These are phyloP conservation scores for Juglanconis oblonga DNA, from an alignment of 2,329 filamentous ascomycete species.

Conservation along the genomic window DNA sequence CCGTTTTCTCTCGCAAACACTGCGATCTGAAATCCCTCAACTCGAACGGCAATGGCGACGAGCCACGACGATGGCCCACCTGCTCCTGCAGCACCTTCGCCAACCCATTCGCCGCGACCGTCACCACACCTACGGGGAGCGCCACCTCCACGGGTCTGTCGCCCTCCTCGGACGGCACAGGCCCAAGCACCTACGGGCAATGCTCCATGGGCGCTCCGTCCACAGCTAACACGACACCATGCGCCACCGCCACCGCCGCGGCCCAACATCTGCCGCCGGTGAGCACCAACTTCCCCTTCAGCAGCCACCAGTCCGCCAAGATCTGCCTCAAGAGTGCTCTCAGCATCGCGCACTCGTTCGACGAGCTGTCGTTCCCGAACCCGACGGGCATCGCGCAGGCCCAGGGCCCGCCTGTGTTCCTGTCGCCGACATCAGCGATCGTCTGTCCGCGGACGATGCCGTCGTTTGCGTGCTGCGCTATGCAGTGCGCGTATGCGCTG, in stretches of 20 bases:
- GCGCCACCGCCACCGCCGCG: background rate
- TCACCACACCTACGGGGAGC: background rate
- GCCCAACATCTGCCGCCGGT: background rate
- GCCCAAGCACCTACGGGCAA: no score
- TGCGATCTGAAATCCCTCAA: conserved; percentile 42
- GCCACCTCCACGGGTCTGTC: background rate
- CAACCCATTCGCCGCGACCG: conserved; percentile 23
- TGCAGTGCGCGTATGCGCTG: conserved; percentile 43
- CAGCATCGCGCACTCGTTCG: conserved; percentile 44
- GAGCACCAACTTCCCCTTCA: conserved; percentile 37
- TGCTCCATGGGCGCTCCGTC: background rate
- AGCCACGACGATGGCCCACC: conserved; percentile 30
- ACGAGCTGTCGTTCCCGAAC: conserved; percentile 44
- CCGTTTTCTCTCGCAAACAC: conserved; percentile 46
- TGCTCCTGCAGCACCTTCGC: conserved; percentile 33
- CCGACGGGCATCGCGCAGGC: conserved; percentile 30
- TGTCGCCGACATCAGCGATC: conserved; percentile 34
- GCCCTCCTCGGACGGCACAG: conserved; percentile 8
- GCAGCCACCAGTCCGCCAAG: conserved; percentile 43
- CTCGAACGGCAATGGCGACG: conserved; percentile 25
- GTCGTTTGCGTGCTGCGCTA: conserved; percentile 42
- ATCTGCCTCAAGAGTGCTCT: conserved; percentile 48
- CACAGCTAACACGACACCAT: background rate
- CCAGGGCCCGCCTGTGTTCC: conserved; percentile 26
- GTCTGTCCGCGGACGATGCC: conserved; percentile 44